Evolutionary conservation across 305 asterid genomes (phyloP).

Genomic region (Ruellia speciosa): DNA sequence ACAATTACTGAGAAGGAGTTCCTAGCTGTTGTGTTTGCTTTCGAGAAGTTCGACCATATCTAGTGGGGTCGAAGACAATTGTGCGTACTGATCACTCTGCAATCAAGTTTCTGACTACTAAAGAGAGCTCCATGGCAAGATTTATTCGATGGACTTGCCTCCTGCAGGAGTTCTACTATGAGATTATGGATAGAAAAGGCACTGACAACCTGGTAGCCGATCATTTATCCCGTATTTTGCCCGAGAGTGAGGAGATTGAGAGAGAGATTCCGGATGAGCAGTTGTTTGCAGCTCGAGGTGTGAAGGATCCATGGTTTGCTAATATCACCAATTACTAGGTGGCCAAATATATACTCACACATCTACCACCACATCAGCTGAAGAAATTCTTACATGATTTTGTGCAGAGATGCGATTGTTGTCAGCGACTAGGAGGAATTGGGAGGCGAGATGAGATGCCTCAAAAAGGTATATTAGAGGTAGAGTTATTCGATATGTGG

Average conservation of each 20-base stretch:
- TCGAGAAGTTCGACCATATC: background rate
- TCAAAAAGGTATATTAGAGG: background rate
- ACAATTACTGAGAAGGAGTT: background rate
- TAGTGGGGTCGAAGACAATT: background rate
- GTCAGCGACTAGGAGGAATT: background rate
- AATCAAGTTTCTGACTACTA: background rate
- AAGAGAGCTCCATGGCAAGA: background rate
- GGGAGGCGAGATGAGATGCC: background rate
- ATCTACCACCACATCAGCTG: background rate
- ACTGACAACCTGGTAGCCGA: background rate
- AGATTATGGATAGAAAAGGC: background rate
- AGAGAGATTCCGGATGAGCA: background rate
- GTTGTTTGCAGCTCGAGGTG: background rate
- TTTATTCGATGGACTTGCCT: background rate
- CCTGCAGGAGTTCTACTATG: background rate
- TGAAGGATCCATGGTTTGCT: background rate
- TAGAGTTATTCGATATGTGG: background rate
- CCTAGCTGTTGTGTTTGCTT: background rate
- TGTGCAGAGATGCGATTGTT: background rate
- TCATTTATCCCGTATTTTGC: background rate
- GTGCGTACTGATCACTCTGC: background rate
- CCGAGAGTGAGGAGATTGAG: background rate
- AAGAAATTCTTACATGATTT: background rate
- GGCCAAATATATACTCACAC: background rate
- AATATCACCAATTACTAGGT: background rate